Percentiles rank a stretch among this genome's conserved stretches.
Evolutionary conservation across 352 stramenopile genomes (phyloP).

Genomic region (Phytophthora tubulina): DNA sequence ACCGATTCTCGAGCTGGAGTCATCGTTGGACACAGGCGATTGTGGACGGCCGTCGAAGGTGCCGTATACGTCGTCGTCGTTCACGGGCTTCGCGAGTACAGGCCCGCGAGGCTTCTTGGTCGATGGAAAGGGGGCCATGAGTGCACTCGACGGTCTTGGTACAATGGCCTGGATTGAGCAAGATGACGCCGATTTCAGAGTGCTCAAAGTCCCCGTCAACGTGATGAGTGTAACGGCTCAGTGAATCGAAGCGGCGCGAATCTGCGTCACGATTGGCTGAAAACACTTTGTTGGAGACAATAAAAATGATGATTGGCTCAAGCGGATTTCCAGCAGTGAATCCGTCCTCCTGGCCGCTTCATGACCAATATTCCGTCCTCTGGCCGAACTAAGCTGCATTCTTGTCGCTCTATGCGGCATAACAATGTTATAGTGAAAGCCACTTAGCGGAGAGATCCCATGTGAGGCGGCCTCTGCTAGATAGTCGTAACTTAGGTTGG

Average conservation of each 20-base stretch:
- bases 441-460: too few species aligned
- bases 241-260: neutral
- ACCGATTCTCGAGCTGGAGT: slow-evolving; percentile 2
- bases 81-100: slow-evolving; percentile 16
- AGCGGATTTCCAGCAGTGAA: neutral
- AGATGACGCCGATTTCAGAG: slow-evolving; percentile 10
- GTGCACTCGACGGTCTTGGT: neutral
- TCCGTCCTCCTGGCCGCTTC: neutral
- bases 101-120: slow-evolving; percentile 22
- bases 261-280: slow-evolving; percentile 9
- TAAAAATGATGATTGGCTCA: slow-evolving; percentile 5
- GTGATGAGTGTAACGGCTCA: slow-evolving; percentile 13
- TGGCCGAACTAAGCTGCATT: too few species aligned
- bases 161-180: neutral
- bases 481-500: too few species aligned
- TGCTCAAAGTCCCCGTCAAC: slow-evolving; percentile 12
- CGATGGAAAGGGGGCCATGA: slow-evolving; percentile 12
- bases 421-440: too few species aligned
- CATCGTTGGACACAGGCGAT: slow-evolving; percentile 8
- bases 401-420: too few species aligned
- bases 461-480: too few species aligned
- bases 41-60: slow-evolving; percentile 27
- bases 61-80: slow-evolving; percentile 36
- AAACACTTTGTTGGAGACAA: neutral
- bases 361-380: too few species aligned